Base-by-base conservation (phyloP, 2,329 filamentous ascomycete species). In the Colletotrichum aenigma region DNA sequence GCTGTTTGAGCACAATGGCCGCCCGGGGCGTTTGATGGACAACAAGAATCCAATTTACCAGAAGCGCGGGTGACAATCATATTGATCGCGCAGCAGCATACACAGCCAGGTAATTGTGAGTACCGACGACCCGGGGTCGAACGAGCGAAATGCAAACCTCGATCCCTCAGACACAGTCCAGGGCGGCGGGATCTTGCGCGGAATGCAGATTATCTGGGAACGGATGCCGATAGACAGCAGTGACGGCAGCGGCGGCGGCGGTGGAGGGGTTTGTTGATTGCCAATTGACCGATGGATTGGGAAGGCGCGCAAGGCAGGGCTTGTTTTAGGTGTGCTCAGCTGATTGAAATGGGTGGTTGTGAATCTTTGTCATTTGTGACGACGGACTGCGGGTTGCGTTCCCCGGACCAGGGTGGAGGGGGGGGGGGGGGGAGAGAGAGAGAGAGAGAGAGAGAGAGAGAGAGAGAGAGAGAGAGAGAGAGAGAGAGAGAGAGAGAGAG, bases 241-340 rank as follows among this genome's bases (percentile, higher is more conserved):
- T n/a, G 38, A 43, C 38, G 38, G 38, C 18, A 18, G 38, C 38
- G 38, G 36, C 36, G 36, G 38, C 38, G 38, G 38, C 38, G 38
- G 18, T n/a, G 38, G 38, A 43, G 38, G 38, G 38, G 38, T 43
- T 28, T 58, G 55, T 30, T 30, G 16, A 32, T 66, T 64, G 61
- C 34, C 61, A 34, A 64, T 38, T 64, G 61, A 64, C 6, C 7
- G 32, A n/a, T 36, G 34, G 61, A 48, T 43, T n/a, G 34, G n/a
- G n/a, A n/a, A 48, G 26, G 32, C n/a, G 36, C n/a, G 56, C 18
- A 52, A 26, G 38, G 28, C 43, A 48, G 32, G 70, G 18, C 38
- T 58, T 70, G 66, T 74, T 64, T 70, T 48, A 68, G 66, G 66
- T 43, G 28, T 64, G 71, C 71, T 70, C 71, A 74, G 71, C 66